Evolutionary conservation across 106 monocot species (phyloP), one percentile per base, ranked within the genome.

Genomic region (Platanthera guangdongensis): DNA sequence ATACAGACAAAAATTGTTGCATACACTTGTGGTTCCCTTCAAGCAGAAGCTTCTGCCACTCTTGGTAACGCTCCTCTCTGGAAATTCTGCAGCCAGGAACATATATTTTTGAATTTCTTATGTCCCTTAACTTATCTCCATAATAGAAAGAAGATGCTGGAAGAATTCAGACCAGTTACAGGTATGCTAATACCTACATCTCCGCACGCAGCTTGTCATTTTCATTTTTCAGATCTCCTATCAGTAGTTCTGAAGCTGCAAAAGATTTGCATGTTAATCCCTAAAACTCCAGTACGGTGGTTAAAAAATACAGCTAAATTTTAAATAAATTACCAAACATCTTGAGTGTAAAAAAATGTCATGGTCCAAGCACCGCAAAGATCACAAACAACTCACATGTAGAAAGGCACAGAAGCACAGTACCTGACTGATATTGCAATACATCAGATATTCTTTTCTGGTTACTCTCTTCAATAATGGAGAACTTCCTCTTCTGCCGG

Each of bases 1-100:
- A 39, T 39, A 39, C 39, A 39, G 39, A 39, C 2, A 2, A 39
- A 3, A 39, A 39, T 39, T 39, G 39, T 39, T 39, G 4, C 86
- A 77, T 77, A 86, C 86, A 15, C 51, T 86, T 86, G 25, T 60
- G 74, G 48, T 75, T 74, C 78, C 78, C 83, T 72, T 86, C 80
- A 75, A 86, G 74, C 46, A 80, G 73, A 25, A 75, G 57, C 64
- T 81, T 80, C 65, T 78, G 77, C 19, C 80, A 73, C 22, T 83
- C 80, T 6, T 30, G 62, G 68, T 39, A 75, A n/a, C 75, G 73
- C 32, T 78, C 78, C 70, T 86, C 80, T 49, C 78, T 50, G 21
- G 77, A 80, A 80, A 67, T 51, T 47, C 86, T 86, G 80, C 74
- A 78, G 75, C 49, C 28, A 68, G n/a, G 5, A 68, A 74, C 46